Base-by-base conservation (phyloP, 2,329 filamentous ascomycete species). In the Monilinia polystroma region DNA sequence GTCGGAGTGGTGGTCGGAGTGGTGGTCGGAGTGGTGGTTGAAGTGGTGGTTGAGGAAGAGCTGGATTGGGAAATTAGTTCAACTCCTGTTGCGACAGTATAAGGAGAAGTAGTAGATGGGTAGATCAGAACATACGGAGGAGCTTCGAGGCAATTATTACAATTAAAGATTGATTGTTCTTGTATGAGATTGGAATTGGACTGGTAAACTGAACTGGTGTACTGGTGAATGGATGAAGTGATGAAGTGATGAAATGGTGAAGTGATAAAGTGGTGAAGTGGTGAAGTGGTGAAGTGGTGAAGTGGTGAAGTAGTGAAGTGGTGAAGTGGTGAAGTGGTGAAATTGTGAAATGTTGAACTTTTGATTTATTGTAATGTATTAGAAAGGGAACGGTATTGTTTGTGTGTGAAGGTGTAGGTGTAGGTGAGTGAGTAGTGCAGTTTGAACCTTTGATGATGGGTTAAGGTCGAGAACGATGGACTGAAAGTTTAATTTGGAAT, bases 41-140 rank as follows among this genome's bases (percentile, higher is more conserved):
- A 4, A 6, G 32, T 32, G 32, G 47, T 41, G 45, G 45, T 35
- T 38, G 57, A 45, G 20, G 26, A 20, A 49, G 43, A 59, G 57
- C 57, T 60, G 47, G 47, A 38, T 29, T 35, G 59, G 59, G 59
- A 63, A 53, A 63, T 63, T 63, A 63, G 59, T 38, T 63, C 20
- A 38, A 29, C n/a, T 53, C n/a, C 32, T 63, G 20, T 53, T 64
- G 63, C 49, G 49, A 65, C 23, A 26, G 35, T 43, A 35, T 60
- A 52, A 59, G 63, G 63, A 65, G 63, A 65, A 58, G 32, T 16
- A 45, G 20, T n/a, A 29, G 54, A 20, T 23, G n/a, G 18, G 38
- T 7, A 23, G 54, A n/a, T 59, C 32, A 38, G 32, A 49, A 59
- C 63, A 38, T 57, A 64, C 63, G 38, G 32, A 60, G 29, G 49